Evolutionary conservation across 257 asterid genomes (phyloP), one percentile per base, ranked within the genome.

Genomic region (Nicotiana obtusifolia): DNA sequence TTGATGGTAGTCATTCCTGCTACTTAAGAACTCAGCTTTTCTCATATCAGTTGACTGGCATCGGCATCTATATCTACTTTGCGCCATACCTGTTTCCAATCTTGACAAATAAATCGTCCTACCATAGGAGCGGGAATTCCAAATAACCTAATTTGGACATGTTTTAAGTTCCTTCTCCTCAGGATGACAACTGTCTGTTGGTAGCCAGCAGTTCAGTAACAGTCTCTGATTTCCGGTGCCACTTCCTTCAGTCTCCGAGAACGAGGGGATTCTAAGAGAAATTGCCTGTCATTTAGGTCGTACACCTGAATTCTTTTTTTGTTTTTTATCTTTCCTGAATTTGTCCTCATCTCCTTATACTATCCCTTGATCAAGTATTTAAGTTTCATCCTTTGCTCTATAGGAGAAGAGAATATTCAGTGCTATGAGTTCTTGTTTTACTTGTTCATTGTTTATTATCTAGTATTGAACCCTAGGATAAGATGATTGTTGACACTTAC

Each of bases 361-460:
- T 15, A 10, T 66, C 24, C 77, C 54, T 68, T 68, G 47, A 68
- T 68, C 77, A 35, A 68, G 77, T 68, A 33, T 68, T 68, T 54
- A 35, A 68, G 77, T 68, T 68, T 68, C 54, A 19, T 35, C 8
- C 30, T 68, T 68, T 68, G 2, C 19, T 35, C 17, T 67, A 35
- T 47, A 67, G 76, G 30, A 67, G 76, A 22, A 67, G 77, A 35
- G 54, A 4, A 68, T 68, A 68, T 68, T 68, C 77, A 37, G 77
- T 68, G 30, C 77, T 66, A 35, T 68, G 54, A n/a, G 30, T 35
- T 68, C 1, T 68, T 68, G 77, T 68, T 10, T 33, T 68, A 35
- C 77, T n/a, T 68, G 30, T 68, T 30, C 30, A 68, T 68, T 68
- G 10, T 68, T 52, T 26, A 68, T 68, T 10, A 0, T 37, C 30